These are phyloP conservation scores for Colletotrichum brevisporum DNA, from an alignment of 2,329 filamentous ascomycete genomes.

Conservation along the genomic window DNA sequence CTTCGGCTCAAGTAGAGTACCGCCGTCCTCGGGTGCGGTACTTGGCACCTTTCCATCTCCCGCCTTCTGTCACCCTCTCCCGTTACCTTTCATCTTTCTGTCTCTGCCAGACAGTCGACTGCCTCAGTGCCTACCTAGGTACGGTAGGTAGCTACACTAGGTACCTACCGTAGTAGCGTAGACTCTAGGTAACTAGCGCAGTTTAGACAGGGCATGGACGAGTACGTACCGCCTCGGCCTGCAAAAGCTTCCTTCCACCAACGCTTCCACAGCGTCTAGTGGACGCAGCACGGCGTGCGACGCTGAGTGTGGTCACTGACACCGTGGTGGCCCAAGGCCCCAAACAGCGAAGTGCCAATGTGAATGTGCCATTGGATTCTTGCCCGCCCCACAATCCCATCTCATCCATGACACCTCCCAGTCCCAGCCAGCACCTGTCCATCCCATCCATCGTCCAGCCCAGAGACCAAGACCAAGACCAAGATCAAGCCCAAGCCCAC, in stretches of 20 bases:
- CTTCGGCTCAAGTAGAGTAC: conserved; percentile 20
- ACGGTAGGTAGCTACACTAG: too few species aligned
- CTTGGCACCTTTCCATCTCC: background rate
- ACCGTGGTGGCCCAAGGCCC: background rate
- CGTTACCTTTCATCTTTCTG: too few species aligned
- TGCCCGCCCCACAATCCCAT: conserved; percentile 11
- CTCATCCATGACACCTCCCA: background rate
- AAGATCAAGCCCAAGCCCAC: background rate
- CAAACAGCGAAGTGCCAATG: background rate
- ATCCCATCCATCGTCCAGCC: background rate
- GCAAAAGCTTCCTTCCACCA: conserved; percentile 24
- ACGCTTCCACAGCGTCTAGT: conserved; percentile 4
- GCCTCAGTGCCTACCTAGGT: too few species aligned
- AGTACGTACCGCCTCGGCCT: conserved; percentile 7
- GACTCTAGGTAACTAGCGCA: too few species aligned
- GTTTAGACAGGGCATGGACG: background rate
- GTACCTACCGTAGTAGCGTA: background rate
- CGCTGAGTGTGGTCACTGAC: background rate
- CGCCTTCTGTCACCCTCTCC: background rate
- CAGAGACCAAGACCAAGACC: background rate
- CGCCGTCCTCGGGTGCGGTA: background rate
- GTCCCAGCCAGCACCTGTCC: too few species aligned
- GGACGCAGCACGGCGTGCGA: background rate
- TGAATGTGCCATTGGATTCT: conserved; percentile 5
- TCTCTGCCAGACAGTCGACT: too few species aligned